Conservation (phyloP, 352 stramenopile species). For the Globisporangium spiculum region DNA sequence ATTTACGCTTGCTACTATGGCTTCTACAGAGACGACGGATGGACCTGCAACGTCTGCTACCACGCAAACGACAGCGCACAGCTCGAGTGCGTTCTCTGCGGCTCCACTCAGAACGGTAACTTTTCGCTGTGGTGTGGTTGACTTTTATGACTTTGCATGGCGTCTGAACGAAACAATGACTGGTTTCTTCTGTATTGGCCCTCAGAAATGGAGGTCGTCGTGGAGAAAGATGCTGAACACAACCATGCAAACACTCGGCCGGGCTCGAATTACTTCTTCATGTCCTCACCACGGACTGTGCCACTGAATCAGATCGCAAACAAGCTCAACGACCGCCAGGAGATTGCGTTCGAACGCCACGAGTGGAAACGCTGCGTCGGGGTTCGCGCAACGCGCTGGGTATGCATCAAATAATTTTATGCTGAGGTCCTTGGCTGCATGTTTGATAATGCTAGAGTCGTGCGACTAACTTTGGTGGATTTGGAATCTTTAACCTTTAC, state of each 20-base stretch:
- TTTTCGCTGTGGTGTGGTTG: background rate
- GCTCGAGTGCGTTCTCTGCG: slow-evolving; percentile 49
- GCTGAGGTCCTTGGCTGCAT: no score
- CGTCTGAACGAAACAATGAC: background rate
- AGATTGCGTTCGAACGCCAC: slow-evolving; percentile 51
- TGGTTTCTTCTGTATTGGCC: background rate
- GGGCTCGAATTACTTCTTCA: slow-evolving; percentile 28
- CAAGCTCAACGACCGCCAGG: slow-evolving; percentile 48
- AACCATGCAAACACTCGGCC: slow-evolving; percentile 15
- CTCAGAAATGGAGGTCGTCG: slow-evolving; percentile 9
- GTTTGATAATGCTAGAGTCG: background rate
- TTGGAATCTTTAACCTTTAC: background rate
- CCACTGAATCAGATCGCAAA: slow-evolving; percentile 14
- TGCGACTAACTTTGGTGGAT: background rate
- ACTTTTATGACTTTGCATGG: background rate
- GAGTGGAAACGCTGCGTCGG: slow-evolving; percentile 70
- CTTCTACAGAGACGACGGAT: slow-evolving; percentile 32
- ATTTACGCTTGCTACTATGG: background rate
- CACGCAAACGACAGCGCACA: slow-evolving; percentile 54
- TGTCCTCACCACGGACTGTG: slow-evolving; percentile 27
- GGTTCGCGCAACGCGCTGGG: slow-evolving; percentile 9
- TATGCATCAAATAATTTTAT: background rate
- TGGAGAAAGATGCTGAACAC: background rate
- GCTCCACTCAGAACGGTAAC: slow-evolving; percentile 38
- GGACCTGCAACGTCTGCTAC: slow-evolving; percentile 53